phyloP scores from a whole-genome alignment of 164 flowering plant species.

The Pachysandra terminalis region DNA sequence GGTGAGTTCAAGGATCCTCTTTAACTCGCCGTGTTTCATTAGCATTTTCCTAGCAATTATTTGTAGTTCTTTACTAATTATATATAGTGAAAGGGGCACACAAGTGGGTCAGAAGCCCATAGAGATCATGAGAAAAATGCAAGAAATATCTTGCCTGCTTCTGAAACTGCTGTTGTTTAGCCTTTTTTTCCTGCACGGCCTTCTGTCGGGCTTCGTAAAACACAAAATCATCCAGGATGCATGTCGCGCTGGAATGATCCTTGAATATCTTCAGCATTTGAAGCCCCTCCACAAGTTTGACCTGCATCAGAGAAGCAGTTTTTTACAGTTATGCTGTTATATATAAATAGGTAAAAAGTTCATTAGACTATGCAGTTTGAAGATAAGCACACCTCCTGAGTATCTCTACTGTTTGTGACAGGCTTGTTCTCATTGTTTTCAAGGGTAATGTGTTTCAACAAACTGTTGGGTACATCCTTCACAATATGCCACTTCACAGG shows the following conservation, averaged over 20 bases:
- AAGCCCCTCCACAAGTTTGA: constrained; percentile 72
- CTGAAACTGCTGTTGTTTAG: constrained; percentile 58
- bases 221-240: constrained; percentile 80
- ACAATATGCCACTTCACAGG: constrained; percentile 89
- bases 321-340: too few species aligned
- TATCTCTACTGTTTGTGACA: constrained; percentile 85
- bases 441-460: constrained; percentile 72
- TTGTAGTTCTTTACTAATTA: too few species aligned
- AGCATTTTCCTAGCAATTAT: too few species aligned
- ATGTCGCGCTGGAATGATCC: constrained; percentile 56
- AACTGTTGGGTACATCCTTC: constrained; percentile 82
- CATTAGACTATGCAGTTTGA: neutral
- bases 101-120: too few species aligned
- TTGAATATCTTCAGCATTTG: constrained; percentile 80
- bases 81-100: too few species aligned
- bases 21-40: too few species aligned
- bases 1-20: too few species aligned
- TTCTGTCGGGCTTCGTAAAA: constrained; percentile 82
- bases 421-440: constrained; percentile 90
- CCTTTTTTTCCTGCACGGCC: constrained; percentile 67
- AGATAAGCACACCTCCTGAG: constrained; percentile 60
- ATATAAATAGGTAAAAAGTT: neutral
- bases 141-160: constrained; percentile 48
- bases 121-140: too few species aligned
- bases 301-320: constrained; percentile 33